Evolutionary conservation across 1,284 basidiomycete genomes (phyloP), one percentile per base, ranked within the genome.

Genomic region (Hemileia vastatrix): DNA sequence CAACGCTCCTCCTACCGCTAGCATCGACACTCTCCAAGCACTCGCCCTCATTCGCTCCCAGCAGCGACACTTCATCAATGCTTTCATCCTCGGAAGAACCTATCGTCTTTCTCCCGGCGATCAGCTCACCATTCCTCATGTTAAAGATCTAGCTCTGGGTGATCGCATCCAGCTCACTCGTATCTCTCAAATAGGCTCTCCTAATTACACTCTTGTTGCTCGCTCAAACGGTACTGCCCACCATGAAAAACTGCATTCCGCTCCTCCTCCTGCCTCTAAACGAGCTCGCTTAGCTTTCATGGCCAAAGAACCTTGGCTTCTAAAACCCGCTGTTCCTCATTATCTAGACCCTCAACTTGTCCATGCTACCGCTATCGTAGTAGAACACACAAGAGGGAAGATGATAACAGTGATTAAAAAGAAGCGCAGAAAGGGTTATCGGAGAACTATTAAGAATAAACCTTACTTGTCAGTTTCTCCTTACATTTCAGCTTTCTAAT

Each of bases 341-440:
- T 59, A 59, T 52, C 64, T 76, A 2, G 53, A 65, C 2, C 45
- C 54, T 0, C 54, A 64, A 6, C 66, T 71, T 1, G 85, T 95
- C 65, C 80, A 81, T 64, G 86, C 93, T 47, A 81, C 86, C 66
- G 86, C 91, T 19, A 94, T 91, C 15, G 91, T 98, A 11, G 79
- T 97, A 51, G 94, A 98, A 77, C 92, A 98, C 76, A 97, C 94
- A 40, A 95, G 93, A 77, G 88, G 90, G 15, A 83, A 83, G 54
- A 86, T 97, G 85, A 88, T 94, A 77, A 82, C 81, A 68, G 88
- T 90, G 58, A 83, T 92, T 77, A 95, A 96, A 80, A 94, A 92
- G 81, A 98, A 97, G 81, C 80, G 91, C 77, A 86, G 94, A 84
- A 97, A 97, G 81, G 92, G 93, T 13, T 97, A 97, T 79, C 79